These are phyloP conservation scores for Raffaelea arxii DNA, from an alignment of 2,329 filamentous ascomycete genomes.

Conservation along the genomic window DNA sequence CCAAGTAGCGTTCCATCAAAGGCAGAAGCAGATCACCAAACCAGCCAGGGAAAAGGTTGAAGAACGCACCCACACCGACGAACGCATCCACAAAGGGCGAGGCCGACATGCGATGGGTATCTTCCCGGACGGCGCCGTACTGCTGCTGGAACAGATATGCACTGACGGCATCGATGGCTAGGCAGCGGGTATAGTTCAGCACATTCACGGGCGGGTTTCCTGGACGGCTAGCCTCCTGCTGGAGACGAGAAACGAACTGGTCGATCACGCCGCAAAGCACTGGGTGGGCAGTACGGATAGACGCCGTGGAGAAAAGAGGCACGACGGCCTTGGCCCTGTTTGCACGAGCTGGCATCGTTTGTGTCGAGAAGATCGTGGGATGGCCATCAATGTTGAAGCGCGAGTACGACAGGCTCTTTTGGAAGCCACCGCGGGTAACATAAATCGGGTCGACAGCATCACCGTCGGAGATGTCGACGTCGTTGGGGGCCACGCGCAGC, in stretches of 20 bases:
- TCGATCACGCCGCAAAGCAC: not conserved
- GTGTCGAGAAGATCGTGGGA: constrained; percentile 8
- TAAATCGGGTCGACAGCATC: constrained; percentile 8
- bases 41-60: constrained; percentile 7
- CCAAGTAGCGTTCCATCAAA: not conserved
- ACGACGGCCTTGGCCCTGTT: not conserved
- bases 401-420: constrained; percentile 5
- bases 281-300: constrained; percentile 1
- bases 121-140: constrained; percentile 4
- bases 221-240: not conserved
- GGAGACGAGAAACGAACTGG: not conserved
- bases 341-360: not conserved
- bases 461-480: constrained; percentile 7
- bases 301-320: constrained; percentile 3
- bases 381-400: constrained; percentile 10
- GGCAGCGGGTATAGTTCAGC: constrained; percentile 1
- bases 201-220: constrained; percentile 3
- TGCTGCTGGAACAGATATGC: constrained; percentile 7
- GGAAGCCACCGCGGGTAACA: constrained; percentile 8
- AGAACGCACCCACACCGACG: constrained; percentile 11
- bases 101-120: constrained; percentile 5
- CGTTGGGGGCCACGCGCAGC: constrained; percentile 9
- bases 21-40: not conserved
- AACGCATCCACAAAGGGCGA: constrained; percentile 10
- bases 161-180: constrained; percentile 10